phyloP scores from a whole-genome alignment of 495 filamentous ascomycete genomes.

The Elasticomyces elasticus region DNA sequence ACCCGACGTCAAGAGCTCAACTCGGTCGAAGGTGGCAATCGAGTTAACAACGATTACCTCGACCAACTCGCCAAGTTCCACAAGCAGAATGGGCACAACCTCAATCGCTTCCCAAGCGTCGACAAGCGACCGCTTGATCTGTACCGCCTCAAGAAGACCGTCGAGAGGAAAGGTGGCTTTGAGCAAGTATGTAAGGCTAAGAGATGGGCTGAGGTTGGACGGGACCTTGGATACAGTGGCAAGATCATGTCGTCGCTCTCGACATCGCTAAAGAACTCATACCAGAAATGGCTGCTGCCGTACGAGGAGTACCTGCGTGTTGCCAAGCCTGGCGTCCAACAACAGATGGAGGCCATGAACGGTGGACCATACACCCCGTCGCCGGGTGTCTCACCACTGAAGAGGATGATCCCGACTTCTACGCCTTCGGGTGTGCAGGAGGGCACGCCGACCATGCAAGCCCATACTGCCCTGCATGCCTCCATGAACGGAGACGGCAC shows the following conservation, averaged over 20 bases:
- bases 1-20: constrained; percentile 96
- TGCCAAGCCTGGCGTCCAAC: constrained; percentile 93
- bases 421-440: constrained; percentile 53
- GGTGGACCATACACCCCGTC: constrained; percentile 90
- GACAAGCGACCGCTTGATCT: constrained; percentile 96
- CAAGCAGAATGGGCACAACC: constrained; percentile 87
- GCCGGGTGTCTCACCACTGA: constrained; percentile 76
- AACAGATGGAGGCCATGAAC: constrained; percentile 85
- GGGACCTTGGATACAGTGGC: constrained; percentile 93
- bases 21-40: constrained; percentile 94
- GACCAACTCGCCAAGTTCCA: constrained; percentile 94
- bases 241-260: constrained; percentile 99
- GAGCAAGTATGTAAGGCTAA: constrained; percentile 93
- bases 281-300: constrained; percentile 87
- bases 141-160: constrained; percentile 92
- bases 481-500: constrained; percentile 48
- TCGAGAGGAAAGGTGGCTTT: constrained; percentile 87
- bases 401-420: constrained; percentile 53
- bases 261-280: constrained; percentile 97
- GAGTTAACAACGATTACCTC: constrained; percentile 90
- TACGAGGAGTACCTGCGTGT: constrained; percentile 91
- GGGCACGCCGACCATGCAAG: constrained; percentile 61
- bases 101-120: constrained; percentile 89
- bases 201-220: constrained; percentile 98
- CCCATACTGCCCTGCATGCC: constrained; percentile 57